Evolutionary conservation across 1,139 yeast genomes (phyloP).

Genomic region (Blastobotrys apis): DNA sequence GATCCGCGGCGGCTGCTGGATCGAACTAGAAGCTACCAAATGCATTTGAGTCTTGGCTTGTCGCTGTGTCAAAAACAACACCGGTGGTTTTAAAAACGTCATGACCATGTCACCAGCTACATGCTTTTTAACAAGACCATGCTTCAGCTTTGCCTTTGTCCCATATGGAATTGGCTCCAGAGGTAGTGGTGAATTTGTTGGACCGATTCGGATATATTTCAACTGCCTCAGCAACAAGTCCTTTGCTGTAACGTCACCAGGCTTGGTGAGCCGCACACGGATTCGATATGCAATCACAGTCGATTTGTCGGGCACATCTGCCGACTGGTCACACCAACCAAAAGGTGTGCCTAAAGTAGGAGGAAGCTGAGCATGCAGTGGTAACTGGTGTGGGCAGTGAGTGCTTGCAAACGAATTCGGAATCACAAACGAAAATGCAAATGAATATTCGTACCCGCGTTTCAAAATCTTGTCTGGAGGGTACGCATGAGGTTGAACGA

Average conservation of each 20-base stretch:
- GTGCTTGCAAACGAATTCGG: constrained; percentile 16
- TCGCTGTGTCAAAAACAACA: constrained; percentile 4
- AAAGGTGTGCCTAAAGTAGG: constrained; percentile 9
- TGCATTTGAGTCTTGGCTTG: not conserved
- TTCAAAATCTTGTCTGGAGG: constrained; percentile 14
- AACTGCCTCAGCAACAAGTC: not conserved
- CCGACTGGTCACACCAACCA: constrained; percentile 5
- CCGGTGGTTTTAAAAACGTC: not conserved
- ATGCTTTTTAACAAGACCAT: not conserved
- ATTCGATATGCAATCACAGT: constrained; percentile 2
- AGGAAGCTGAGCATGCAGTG: constrained; percentile 3
- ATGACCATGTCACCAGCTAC: not conserved
- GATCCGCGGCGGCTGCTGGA: not conserved
- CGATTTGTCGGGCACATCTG: constrained; percentile 7
- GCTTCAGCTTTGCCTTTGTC: not conserved
- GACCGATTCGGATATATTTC: constrained; percentile 1
- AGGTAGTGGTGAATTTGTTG: constrained; percentile 4
- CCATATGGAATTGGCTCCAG: not conserved
- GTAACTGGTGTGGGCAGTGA: constrained; percentile 3
- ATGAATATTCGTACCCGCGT: constrained; percentile 18
- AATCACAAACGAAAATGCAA: constrained; percentile 17
- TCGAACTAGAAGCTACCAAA: not conserved
- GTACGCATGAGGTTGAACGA: constrained; percentile 15
- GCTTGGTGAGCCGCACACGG: not conserved
- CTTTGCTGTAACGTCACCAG: not conserved